Evolutionary conservation across 805 yeast species (phyloP), one percentile per base, ranked within the genome.

Genomic region (Grigorovia yakushimaensis): DNA sequence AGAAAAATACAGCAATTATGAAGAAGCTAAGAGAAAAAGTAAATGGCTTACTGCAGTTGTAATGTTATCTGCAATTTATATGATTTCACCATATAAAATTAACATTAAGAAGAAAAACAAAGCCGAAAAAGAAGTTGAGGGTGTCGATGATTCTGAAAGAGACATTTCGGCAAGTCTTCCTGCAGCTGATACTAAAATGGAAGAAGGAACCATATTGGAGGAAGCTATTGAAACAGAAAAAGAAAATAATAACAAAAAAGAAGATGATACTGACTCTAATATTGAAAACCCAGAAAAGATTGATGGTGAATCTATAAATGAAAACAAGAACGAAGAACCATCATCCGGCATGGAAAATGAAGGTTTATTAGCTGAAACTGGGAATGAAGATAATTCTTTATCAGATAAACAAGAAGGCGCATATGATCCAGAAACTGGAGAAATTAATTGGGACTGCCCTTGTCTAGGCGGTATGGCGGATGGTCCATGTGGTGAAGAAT

Each of bases 401-500:
- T 10, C 33, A 27, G 33, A 27, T 11, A 33, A 33, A 33, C 71
- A 66, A 51, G 69, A 73, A 51, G 84, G 88, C 37, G 96, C 98
- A 4, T 91, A 79, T 69, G 79, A 91, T 70, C 97, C 97, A 36
- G 96, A 86, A 59, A 93, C 99, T 5, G 98, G 98, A 33, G 98
- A 91, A 66, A 93, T 93, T 70, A 93, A 93, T 78, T 93, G 99
- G 99, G 98, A 93, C 63, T 91, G 99, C 67, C 97, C 98, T 15
- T 93, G 99, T 69, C 73, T 93, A 46, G 98, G 98, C 39, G 98
- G 99, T 43, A 91, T 91, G 98, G 98, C 99, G 33, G 74, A 89
- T 55, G 99, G 99, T 0, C 98, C 99, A 48, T 93, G 99, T 71
- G 99, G 99, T 50, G 91, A 82, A 60, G 95, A 88, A 70, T 88